phyloP scores from a whole-genome alignment of 148 eudicot species.

The Nepenthes mirabilis region DNA sequence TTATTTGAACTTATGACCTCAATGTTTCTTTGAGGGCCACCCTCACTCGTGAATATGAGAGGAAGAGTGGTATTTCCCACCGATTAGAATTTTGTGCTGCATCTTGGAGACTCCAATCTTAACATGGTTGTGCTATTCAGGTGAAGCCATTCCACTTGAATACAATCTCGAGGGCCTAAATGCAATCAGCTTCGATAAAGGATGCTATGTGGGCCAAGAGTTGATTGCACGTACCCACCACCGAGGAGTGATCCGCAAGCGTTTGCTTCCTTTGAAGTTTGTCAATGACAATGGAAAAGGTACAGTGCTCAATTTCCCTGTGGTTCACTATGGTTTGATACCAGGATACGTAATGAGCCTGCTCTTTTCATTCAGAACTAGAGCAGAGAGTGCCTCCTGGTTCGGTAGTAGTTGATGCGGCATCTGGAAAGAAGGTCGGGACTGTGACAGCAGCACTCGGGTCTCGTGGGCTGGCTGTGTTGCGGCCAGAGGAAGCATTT shows the following conservation, averaged over 20 bases:
- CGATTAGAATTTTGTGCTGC: no score
- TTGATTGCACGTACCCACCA: conserved; percentile 93
- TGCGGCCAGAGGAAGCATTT: conserved; percentile 71
- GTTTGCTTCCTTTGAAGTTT: conserved; percentile 76
- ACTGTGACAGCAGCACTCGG: conserved; percentile 70
- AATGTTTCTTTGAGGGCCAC: no score
- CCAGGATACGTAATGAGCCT: background rate
- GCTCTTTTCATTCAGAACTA: conserved; percentile 27
- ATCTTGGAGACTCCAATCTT: background rate
- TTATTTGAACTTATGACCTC: no score
- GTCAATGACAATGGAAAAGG: conserved; percentile 58
- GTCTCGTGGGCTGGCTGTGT: conserved; percentile 65
- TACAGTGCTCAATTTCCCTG: conserved; percentile 7
- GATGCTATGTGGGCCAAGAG: conserved; percentile 98
- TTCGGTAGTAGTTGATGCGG: conserved; percentile 34
- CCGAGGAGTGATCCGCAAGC: conserved; percentile 86
- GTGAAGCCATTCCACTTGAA: conserved; percentile 96
- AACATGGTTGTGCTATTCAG: conserved; percentile 19
- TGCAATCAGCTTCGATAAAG: conserved; percentile 91
- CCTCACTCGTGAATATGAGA: no score
- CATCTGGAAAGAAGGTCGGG: conserved; percentile 64
- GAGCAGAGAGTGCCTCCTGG: conserved; percentile 63
- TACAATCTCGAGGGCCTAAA: conserved; percentile 85
- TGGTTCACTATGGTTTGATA: background rate
- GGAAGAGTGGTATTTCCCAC: no score